Evolutionary conservation across 1,284 basidiomycete genomes (phyloP).

Genomic region (Paramarasmius palmivorus): DNA sequence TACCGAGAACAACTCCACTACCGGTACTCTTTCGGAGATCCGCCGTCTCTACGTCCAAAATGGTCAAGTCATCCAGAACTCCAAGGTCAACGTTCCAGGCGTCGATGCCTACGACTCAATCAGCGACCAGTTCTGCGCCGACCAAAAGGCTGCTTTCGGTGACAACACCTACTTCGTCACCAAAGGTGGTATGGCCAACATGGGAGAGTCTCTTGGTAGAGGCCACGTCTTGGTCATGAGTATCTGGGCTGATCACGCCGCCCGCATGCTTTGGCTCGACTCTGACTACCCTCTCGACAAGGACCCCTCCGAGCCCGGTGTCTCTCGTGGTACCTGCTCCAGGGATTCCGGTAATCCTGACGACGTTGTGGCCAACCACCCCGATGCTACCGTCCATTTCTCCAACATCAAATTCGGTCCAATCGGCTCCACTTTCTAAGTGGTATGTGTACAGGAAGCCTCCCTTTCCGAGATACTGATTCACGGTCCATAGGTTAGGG

Average conservation of each 20-base stretch:
- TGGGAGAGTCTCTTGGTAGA: constrained; percentile 32
- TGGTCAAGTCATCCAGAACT: constrained; percentile 49
- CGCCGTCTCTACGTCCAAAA: constrained; percentile 54
- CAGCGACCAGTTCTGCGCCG: constrained; percentile 40
- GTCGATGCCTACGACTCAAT: constrained; percentile 39
- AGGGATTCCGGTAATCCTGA: constrained; percentile 45
- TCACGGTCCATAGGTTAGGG: too few species aligned
- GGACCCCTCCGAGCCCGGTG: constrained; percentile 34
- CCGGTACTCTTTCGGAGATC: constrained; percentile 48
- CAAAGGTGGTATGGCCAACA: constrained; percentile 40
- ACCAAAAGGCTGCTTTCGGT: constrained; percentile 39
- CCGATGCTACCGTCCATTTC: constrained; percentile 45
- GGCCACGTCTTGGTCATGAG: constrained; percentile 47
- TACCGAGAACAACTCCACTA: constrained; percentile 42
- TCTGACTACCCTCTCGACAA: constrained; percentile 35
- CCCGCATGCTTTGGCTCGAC: constrained; percentile 50
- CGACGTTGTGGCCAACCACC: constrained; percentile 39
- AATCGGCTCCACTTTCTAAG: constrained; percentile 45
- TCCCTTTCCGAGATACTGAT: too few species aligned
- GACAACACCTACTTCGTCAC: constrained; percentile 47
- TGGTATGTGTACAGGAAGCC: too few species aligned
- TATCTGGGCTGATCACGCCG: constrained; percentile 57
- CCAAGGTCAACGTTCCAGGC: constrained; percentile 41
- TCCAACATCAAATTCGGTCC: constrained; percentile 58
- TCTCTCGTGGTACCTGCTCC: constrained; percentile 49